Evolutionary conservation across 352 stramenopile species (phyloP), one percentile per base, ranked within the genome.

Genomic region (Pythium vanterpoolii): DNA sequence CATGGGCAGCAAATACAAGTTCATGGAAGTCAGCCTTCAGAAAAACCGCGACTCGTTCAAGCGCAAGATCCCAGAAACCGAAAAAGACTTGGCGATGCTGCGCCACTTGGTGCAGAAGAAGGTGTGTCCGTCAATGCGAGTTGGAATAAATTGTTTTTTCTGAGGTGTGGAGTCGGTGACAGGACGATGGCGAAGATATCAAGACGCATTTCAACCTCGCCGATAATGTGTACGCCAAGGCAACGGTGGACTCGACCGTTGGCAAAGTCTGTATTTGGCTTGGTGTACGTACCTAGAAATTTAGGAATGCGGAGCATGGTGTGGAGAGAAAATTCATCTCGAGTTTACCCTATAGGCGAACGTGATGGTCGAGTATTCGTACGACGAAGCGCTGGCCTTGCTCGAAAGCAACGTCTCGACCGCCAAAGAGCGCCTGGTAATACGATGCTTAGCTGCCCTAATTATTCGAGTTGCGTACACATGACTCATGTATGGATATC

Each of bases 351-450:
- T 18, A 34, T 36, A 83, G 33, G 96, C 95, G 16, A 98, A 98
- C 78, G 92, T 98, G 30, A 98, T 98, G 93, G 83, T 98, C 60
- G 95, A 99, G 68, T 98, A 98, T 71, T 95, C 91, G 45, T 98
- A 98, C 66, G 85, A 98, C n/a, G 96, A 99, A 65, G 95, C 95
- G 11, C 77, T 97, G 34, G 80, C 89, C 42, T 65, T 98, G 81
- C 73, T 97, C 76, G 63, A 89, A 59, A 67, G 74, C 55, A 96
- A 94, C 64, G 65, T 95, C 56, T 58, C 77, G 8, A 71, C 71
- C 6, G 88, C 84, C 18, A 79, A 71, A n/a, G 78, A 90, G 6
- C 86, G 84, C 43, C 56, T 95, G 64, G 83, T 92, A 60, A 9
- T 74, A 38, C 34, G 34, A 19, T 21, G 19, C 5, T 21, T 18